phyloP scores from a whole-genome alignment of 176 grass and related monocot species.

The Cenchrus americanus region DNA sequence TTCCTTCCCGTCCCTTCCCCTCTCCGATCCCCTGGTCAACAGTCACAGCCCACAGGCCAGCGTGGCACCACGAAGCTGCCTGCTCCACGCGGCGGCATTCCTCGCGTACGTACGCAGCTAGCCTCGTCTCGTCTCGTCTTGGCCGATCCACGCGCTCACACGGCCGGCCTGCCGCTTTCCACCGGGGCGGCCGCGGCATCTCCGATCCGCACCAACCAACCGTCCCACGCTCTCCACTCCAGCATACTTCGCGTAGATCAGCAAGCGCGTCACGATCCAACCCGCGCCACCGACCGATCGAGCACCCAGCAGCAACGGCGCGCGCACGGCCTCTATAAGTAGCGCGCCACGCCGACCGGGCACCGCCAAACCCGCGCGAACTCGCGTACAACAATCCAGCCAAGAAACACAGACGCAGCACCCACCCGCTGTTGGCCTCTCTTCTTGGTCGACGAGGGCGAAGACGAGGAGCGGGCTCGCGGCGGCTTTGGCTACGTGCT shows the following conservation, averaged over 20 bases:
- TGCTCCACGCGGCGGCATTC: not conserved
- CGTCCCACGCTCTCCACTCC: not conserved
- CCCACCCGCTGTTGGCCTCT: not conserved
- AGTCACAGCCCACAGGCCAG: not conserved
- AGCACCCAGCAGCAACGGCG: not conserved
- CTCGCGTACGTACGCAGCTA: not conserved
- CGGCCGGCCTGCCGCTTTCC: not conserved
- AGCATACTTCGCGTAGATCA: not conserved
- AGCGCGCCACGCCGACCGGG: not conserved
- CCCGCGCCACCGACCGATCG: not conserved
- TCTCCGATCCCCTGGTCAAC: not conserved
- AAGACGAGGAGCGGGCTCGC: not conserved
- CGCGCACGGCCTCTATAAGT: not conserved
- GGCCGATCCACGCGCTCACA: slow-evolving; percentile 20
- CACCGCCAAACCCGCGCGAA: not conserved
- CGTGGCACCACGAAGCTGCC: not conserved
- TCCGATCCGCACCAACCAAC: not conserved
- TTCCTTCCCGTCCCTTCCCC: not conserved
- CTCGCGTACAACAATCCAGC: not conserved
- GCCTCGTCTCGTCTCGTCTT: not conserved
- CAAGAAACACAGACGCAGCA: not conserved
- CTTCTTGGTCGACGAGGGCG: not conserved
- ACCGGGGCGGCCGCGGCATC: not conserved
- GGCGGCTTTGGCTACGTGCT: not conserved
- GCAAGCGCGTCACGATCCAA: slow-evolving; percentile 30